A percentile compares a stretch with the other conserved stretches of the same genome.
Conservation (phyloP, 345 rosid species). For the Noccaea bulbosa region DNA sequence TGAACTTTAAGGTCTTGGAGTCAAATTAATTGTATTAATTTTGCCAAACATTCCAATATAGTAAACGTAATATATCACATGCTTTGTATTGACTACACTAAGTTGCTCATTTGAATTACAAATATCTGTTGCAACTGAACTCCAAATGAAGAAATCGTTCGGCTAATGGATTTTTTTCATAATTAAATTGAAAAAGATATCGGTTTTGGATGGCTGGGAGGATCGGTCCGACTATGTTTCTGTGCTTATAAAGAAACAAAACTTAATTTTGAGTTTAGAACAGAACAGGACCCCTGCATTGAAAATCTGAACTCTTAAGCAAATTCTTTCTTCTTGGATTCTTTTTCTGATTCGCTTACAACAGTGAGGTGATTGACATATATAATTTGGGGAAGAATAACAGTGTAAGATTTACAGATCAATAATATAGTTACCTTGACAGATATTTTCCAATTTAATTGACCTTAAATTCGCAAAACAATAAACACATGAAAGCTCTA, state of each 20-base stretch:
- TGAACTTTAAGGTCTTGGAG: constrained; percentile 22
- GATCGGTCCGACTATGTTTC: neutral
- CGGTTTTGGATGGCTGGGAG: neutral
- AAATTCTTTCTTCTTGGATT: neutral
- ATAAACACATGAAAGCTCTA: neutral
- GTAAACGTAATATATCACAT: neutral
- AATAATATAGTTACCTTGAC: neutral
- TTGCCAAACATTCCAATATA: neutral
- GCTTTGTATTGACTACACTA: constrained; percentile 1
- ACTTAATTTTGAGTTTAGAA: neutral
- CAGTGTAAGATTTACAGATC: neutral
- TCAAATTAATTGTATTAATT: neutral
- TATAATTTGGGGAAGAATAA: neutral
- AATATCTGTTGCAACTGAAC: neutral
- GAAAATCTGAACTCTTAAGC: neutral
- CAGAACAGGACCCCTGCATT: neutral
- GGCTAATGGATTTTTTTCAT: neutral
- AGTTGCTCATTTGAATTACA: neutral
- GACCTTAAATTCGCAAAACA: neutral
- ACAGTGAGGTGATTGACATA: neutral
- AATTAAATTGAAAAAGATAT: no score
- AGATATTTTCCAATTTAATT: neutral
- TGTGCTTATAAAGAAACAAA: neutral
- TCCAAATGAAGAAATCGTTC: neutral
- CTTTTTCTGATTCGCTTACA: neutral